Evolutionary conservation across 768 basidiomycete genomes (phyloP), one percentile per base, ranked within the genome.

Genomic region (Termitomyces sp.): DNA sequence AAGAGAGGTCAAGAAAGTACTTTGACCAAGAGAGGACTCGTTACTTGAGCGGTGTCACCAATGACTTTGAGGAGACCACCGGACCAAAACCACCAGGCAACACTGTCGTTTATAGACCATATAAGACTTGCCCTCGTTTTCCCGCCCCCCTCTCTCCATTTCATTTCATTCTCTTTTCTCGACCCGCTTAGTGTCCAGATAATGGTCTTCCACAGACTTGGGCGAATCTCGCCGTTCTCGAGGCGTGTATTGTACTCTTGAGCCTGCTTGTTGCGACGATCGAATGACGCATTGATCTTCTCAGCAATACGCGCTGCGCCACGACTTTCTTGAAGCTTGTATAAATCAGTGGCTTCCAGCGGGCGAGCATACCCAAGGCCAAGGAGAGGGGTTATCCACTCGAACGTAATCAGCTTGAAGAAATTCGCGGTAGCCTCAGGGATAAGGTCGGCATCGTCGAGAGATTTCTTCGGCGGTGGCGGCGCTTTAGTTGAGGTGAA

Each of bases 21-120:
- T 76, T 90, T 91, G 52, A 93, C 85, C 12, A 94, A 69, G 5
- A 93, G 81, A 9, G 91, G 90, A 69, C 83, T 86, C 14, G 85
- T 86, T 26, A 90, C 77, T 65, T 87, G 87, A 0, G 88, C 82
- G 1, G 82, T 82, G 64, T 93, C 91, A 1, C 84, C 80, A n/a
- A 87, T 69, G 52, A 82, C 69, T 63, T 82, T 81, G 53, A 82
- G 66, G 0, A 84, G 32, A 6, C 88, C 92, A 44, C 77, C 83
- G 4, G 78, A 74, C 92, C 92, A 93, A 66, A 92, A 88, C 76
- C 80, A 85, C 82, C 84, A 89, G 49, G 81, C 82, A 58, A 93
- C 77, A 56, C 84, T 85, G 67, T 91, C 89, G 64, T 90, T 91
- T 72, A 92, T 79, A 0, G 90, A 87, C 69, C 77, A 73, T 0